Evolutionary conservation across 2,329 filamentous ascomycete species (phyloP), one percentile per base, ranked within the genome.

Genomic region (Alternaria tenuissima): DNA sequence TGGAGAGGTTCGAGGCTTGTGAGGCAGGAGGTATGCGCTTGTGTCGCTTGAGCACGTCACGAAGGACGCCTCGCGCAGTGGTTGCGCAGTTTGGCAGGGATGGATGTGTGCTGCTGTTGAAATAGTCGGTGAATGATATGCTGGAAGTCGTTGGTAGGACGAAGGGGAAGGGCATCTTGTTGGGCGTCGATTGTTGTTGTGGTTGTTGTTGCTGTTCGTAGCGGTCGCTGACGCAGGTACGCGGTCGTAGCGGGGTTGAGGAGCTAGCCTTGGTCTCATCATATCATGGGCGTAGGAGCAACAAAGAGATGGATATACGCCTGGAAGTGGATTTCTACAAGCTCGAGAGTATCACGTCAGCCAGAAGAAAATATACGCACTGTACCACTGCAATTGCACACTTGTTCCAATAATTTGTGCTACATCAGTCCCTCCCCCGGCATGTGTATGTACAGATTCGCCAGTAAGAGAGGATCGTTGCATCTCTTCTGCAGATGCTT

Each of bases 81-180:
- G 93, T 94, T 22, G 93, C 90, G 55, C 87, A 87, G 70, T 94
- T 87, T 24, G 93, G 92, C 42, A 99, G 85, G 0, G 94, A 97
- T 4, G 95, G 94, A 79, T 98, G 94, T 3, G 92, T 93, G 65
- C 89, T 87, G 72, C 91, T 94, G 70, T 82, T 86, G 79, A 96
- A 90, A 78, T 85, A 91, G 38, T 89, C 84, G 22, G 91, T 90
- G 76, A 97, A 94, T 53, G 91, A 89, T 74, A 96, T 90, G 55
- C 90, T 87, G 34, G 93, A 96, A 5, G 94, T 97, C 1, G 94
- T 98, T 2, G 95, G 94, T 32, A 98, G 87, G 11, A 87, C 82
- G 74, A 97, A 97, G 12, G 91, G 91, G 76, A 92, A 98, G 32
- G 94, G 94, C 95, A 98, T 98, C 42, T 62, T 72, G 52, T 39